Base-by-base conservation (phyloP, 2,329 filamentous ascomycete species). In the Metarhizium album region DNA sequence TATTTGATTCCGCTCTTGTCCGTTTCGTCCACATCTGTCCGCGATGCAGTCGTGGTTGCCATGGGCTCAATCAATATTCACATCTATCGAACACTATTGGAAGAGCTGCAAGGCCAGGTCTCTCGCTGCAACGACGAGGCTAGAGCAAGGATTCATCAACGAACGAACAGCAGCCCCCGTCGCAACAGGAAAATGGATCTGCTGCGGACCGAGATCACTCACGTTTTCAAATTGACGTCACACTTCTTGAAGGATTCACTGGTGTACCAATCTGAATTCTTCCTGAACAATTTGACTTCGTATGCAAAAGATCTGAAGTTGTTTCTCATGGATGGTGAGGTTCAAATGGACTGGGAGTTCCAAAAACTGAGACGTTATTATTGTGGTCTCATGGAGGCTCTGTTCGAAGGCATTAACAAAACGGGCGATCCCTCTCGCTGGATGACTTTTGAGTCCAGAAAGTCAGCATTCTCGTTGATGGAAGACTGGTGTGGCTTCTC, bases 401-500 rank as follows among this genome's bases (percentile, higher is more conserved):
- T 98, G 0, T 98, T 95, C 57, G 88, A 95, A 58, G 89, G 88
- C 5, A 89, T 96, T 59, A 93, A 91, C 58, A 80, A 84, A 48
- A 89, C 89, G 0, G 83, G 83, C 54, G 88, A 96, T 53, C 86
- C 90, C 2, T 84, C 88, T 4, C 80, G 89, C 31, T 98, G 93
- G 91, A 93, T 98, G 81, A 90, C 93, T 0, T 98, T 98, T 62
- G 93, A 98, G 65, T 88, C 90, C 13, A 79, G 94, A 40, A 95
- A 96, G 64, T 96, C 93, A 4, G 87, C 91, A 0, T 98, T 98
- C 63, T 84, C 90, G 0, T 72, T 98, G 46, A 97, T 98, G 90
- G 93, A 98, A 67, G 91, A 97, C 57, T 98, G 94, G 94, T 98
- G 93, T 64, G 93, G 93, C 2, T 96, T 94, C 65, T 95, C 90